phyloP scores from a whole-genome alignment of 352 stramenopile genomes.

The Halophytophthora batemanensis region DNA sequence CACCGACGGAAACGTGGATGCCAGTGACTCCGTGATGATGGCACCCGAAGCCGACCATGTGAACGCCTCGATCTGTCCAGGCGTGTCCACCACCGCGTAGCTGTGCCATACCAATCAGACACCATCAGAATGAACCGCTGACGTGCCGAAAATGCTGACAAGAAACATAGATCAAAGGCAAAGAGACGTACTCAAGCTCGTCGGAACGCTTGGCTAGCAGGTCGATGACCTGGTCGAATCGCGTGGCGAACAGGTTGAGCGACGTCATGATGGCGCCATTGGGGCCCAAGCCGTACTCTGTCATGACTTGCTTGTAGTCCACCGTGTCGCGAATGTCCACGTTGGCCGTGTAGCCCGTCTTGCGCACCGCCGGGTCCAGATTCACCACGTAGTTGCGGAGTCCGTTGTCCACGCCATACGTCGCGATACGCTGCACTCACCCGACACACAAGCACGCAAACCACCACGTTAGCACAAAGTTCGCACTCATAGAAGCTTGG shows the following conservation, averaged over 20 bases:
- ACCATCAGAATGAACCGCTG: slow-evolving; percentile 2
- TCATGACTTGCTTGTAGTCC: slow-evolving; percentile 99
- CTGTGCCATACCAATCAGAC: slow-evolving; percentile 22
- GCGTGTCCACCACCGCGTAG: slow-evolving; percentile 98
- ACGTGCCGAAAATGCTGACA: neutral
- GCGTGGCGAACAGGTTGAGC: slow-evolving; percentile 99
- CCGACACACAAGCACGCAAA: too few relatives aligned
- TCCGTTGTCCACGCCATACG: slow-evolving; percentile 62
- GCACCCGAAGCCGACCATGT: slow-evolving; percentile 98
- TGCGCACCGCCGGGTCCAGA: slow-evolving; percentile 96
- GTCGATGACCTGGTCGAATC: slow-evolving; percentile 98
- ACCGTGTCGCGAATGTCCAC: slow-evolving; percentile 99
- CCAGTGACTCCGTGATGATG: slow-evolving; percentile 98
- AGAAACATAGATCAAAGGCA: neutral
- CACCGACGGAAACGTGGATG: slow-evolving; percentile 96
- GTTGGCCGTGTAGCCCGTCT: slow-evolving; percentile 94
- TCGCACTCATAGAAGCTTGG: neutral
- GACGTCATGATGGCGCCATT: slow-evolving; percentile 99
- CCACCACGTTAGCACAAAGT: neutral
- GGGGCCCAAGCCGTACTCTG: slow-evolving; percentile 96
- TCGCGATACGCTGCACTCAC: slow-evolving; percentile 47
- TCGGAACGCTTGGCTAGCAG: slow-evolving; percentile 90
- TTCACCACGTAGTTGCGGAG: slow-evolving; percentile 96
- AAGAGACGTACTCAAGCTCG: slow-evolving; percentile 72
- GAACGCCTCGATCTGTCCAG: slow-evolving; percentile 99